A percentile compares a stretch with the other conserved stretches of the same genome.
Evolutionary conservation across 1,284 basidiomycete genomes (phyloP).

Genomic region (Boletus hoseneyae): DNA sequence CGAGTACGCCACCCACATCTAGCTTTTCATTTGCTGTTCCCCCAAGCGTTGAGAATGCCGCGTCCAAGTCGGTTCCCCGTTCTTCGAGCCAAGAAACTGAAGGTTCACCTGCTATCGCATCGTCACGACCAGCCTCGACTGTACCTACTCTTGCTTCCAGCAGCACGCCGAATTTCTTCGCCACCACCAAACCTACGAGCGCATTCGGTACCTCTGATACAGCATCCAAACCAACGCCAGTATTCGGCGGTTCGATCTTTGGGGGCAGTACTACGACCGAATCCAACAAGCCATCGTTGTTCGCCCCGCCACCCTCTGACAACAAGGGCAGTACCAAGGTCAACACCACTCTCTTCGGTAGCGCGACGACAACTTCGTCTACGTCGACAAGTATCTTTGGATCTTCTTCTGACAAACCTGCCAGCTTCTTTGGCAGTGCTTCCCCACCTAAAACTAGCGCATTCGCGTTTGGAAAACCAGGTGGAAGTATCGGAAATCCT

Average conservation of each 20-base stretch:
- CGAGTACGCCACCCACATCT: conserved; percentile 7
- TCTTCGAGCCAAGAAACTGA: conserved; percentile 11
- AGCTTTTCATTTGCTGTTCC: conserved; percentile 14
- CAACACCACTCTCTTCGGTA: conserved; percentile 20
- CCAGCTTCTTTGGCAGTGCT: conserved; percentile 32
- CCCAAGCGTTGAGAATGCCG: conserved; percentile 4
- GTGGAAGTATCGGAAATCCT: conserved; percentile 54
- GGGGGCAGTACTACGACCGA: conserved; percentile 18
- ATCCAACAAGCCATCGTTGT: conserved; percentile 11
- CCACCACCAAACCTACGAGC: conserved; percentile 16
- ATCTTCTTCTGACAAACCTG: conserved; percentile 26
- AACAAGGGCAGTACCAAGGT: conserved; percentile 14
- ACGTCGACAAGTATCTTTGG: conserved; percentile 20
- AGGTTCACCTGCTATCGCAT: conserved; percentile 2
- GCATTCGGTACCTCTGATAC: conserved; percentile 20
- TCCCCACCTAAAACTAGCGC: conserved; percentile 22
- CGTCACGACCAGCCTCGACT: conserved; percentile 12
- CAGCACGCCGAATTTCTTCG: conserved; percentile 25
- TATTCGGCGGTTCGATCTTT: conserved; percentile 30
- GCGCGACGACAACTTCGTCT: conserved; percentile 11
- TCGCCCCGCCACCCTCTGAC: conserved; percentile 14
- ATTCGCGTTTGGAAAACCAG: conserved; percentile 32
- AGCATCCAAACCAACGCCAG: conserved; percentile 21
- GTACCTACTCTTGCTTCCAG: conserved; percentile 18
- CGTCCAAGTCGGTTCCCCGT: conserved; percentile 5